Conservation (phyloP, 2,329 filamentous ascomycete species). For the Graphilbum ipis-grandicollis region DNA sequence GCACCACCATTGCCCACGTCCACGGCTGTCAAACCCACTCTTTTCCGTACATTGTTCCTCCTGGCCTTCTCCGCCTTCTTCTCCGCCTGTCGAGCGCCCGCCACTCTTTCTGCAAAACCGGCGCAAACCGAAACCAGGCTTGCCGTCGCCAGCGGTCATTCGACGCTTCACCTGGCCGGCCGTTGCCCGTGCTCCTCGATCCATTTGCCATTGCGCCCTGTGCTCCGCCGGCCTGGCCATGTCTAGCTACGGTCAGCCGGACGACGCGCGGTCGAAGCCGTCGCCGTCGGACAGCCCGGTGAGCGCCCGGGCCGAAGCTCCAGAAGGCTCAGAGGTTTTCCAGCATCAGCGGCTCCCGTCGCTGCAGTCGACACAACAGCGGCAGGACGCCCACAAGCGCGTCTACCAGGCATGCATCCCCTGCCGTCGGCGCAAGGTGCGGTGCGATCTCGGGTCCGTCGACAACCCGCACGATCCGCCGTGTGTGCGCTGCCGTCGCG, state of each 20-base stretch:
- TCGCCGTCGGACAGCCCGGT: constrained; percentile 5
- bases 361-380: not conserved
- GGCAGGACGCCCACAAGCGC: constrained; percentile 26
- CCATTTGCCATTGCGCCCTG: too few relatives aligned
- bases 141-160: not conserved
- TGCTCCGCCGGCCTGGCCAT: constrained; percentile 9
- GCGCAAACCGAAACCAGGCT: constrained; percentile 13
- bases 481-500: constrained; percentile 81
- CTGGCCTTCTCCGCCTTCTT: too few relatives aligned
- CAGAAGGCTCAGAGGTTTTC: too few relatives aligned
- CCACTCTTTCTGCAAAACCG: constrained; percentile 11
- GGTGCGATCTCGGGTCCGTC: constrained; percentile 53
- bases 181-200: not conserved
- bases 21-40: constrained; percentile 1
- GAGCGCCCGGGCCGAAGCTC: too few relatives aligned
- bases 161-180: not conserved
- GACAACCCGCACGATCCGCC: constrained; percentile 90
- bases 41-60: too few relatives aligned
- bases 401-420: constrained; percentile 48
- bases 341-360: constrained; percentile 1
- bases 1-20: too few relatives aligned
- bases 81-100: too few relatives aligned
- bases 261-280: constrained; percentile 2
- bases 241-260: constrained; percentile 11
- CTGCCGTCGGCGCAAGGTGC: constrained; percentile 42